Base-by-base conservation (phyloP, 352 stramenopile species). In the Phytophthora europaea region DNA sequence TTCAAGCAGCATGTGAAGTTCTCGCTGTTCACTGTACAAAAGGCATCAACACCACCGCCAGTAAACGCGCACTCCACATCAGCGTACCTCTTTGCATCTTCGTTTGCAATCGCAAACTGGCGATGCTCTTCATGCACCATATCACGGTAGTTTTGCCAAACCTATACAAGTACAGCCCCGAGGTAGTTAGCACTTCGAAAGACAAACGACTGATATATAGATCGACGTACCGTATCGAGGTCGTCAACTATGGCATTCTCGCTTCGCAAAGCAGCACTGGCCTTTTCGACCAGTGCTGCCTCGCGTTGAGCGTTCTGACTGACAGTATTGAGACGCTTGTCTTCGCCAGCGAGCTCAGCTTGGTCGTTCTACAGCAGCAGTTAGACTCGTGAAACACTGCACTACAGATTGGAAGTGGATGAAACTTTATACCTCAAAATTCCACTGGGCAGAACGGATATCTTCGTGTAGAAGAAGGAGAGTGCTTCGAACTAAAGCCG, bases 41-140 rank as follows among this genome's bases (percentile, higher is more conserved):
- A 38, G 6, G n/a, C 50, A 33, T 12, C 6, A 53, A 1, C 47
- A 22, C 13, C 18, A 50, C 43, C 1, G 43, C 16, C 4, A 50
- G 13, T 22, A 23, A 50, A 50, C 8, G 43, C 0, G 16, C 47
- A 59, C 12, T 51, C 3, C 10, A 18, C 2, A 23, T 23, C 8
- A 47, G 2, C 10, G 7, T 52, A 82, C 75, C 75, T 74, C 67
- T 57, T 73, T n/a, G 63, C 67, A 15, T 60, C 57, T 72, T 79
- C 66, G 13, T 82, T 82, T n/a, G 26, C 53, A 61, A 74, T 69
- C 22, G 53, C 43, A 13, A 82, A 40, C 26, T 77, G 67, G 12
- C 59, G 75, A 13, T 70, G 67, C 20, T 82, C 75, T 77, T 82
- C 75, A n/a, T 79, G 62, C 2, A 34, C 45, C 75, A 84, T 84